Evolutionary conservation across 441 rosid genomes (phyloP).

Genomic region (Arabidopsis lyrata): DNA sequence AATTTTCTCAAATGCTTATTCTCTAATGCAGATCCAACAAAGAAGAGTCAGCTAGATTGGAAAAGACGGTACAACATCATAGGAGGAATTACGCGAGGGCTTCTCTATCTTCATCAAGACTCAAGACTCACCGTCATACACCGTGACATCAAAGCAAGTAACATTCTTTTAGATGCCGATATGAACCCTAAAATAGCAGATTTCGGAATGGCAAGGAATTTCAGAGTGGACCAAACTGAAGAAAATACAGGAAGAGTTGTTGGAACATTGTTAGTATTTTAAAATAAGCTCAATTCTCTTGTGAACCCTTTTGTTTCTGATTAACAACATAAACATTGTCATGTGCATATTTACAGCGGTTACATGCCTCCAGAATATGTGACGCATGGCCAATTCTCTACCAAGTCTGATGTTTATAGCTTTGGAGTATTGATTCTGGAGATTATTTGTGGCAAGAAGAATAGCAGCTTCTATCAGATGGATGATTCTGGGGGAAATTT

Average conservation of each 20-base stretch:
- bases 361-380: not conserved
- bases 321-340: not conserved
- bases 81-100: constrained; percentile 51
- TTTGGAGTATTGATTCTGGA: not conserved
- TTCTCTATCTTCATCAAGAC: constrained; percentile 61
- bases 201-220: constrained; percentile 59
- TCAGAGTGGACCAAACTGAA: constrained; percentile 32
- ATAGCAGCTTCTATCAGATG: constrained; percentile 32
- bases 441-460: constrained; percentile 27
- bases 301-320: not conserved
- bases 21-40: constrained; percentile 44
- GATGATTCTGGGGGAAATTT: constrained; percentile 34
- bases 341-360: not conserved
- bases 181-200: constrained; percentile 60
- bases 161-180: constrained; percentile 50
- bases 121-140: constrained; percentile 57
- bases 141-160: constrained; percentile 62
- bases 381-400: not conserved
- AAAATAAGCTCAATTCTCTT: too few relatives aligned
- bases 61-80: constrained; percentile 47
- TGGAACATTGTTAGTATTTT: constrained; percentile 46
- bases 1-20: not conserved
- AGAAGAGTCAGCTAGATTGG: constrained; percentile 50
- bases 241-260: constrained; percentile 40
- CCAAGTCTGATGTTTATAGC: not conserved